phyloP scores from a whole-genome alignment of 1,139 yeast genomes.

The Debaryomyces sp. region DNA sequence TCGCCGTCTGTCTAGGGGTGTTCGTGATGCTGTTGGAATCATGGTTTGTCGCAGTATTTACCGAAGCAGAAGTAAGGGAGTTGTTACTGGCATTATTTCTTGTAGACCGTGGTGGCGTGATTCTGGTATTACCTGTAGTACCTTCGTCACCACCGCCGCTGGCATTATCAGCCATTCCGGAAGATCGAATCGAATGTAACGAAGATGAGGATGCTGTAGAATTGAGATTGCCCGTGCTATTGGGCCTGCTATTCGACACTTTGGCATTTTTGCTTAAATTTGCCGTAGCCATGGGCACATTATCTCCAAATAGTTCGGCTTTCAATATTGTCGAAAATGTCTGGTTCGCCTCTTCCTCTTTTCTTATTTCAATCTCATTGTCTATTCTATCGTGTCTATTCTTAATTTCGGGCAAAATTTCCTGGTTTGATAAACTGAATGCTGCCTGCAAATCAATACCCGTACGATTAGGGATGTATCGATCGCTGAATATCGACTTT shows the following conservation, averaged over 20 bases:
- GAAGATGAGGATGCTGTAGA: conserved; percentile 9
- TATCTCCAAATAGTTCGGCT: conserved; percentile 90
- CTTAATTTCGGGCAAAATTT: conserved; percentile 41
- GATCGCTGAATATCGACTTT: conserved; percentile 65
- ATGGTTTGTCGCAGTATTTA: conserved; percentile 11
- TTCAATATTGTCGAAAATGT: conserved; percentile 85
- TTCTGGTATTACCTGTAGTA: conserved; percentile 13
- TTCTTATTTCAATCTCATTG: conserved; percentile 66
- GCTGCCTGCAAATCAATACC: conserved; percentile 92
- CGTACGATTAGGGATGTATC: conserved; percentile 84
- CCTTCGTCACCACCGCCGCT: conserved; percentile 3
- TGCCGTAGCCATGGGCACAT: conserved; percentile 61
- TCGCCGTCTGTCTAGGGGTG: conserved; percentile 61
- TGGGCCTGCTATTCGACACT: conserved; percentile 18
- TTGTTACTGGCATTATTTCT: conserved; percentile 8
- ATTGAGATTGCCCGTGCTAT: conserved; percentile 24
- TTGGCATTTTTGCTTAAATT: conserved; percentile 21
- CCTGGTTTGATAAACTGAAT: conserved; percentile 61
- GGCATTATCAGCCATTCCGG: conserved; percentile 6
- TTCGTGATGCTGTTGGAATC: conserved; percentile 31
- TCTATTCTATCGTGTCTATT: conserved; percentile 32
- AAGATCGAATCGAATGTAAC: conserved; percentile 11
- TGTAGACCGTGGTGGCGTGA: conserved; percentile 26
- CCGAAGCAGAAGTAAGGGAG: conserved; percentile 1
- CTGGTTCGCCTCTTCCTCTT: conserved; percentile 81